Evolutionary conservation across 495 filamentous ascomycete genomes (phyloP).

Genomic region (Aspergillus cristatus): DNA sequence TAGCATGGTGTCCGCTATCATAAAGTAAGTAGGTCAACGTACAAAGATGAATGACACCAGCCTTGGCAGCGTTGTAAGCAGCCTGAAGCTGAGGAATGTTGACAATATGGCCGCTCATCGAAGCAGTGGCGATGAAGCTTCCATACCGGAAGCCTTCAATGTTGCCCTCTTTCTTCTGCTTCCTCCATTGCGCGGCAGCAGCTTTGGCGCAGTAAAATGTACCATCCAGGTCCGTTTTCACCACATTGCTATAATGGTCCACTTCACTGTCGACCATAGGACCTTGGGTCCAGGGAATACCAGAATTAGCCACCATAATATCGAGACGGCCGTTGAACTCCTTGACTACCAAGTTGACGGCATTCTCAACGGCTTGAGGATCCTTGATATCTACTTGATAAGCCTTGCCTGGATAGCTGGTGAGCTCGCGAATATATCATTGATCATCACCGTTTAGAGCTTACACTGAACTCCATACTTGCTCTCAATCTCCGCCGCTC

Average conservation of each 20-base stretch:
- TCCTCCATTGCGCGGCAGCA: slow-evolving; percentile 61
- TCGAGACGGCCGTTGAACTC: slow-evolving; percentile 65
- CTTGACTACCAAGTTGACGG: slow-evolving; percentile 1
- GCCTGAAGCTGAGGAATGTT: slow-evolving; percentile 73
- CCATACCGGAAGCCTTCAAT: slow-evolving; percentile 39
- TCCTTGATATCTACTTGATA: too few relatives aligned
- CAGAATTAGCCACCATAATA: slow-evolving; percentile 73
- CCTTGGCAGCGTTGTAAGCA: slow-evolving; percentile 80
- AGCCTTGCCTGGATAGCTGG: too few relatives aligned
- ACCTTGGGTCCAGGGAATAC: slow-evolving; percentile 65
- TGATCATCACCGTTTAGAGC: slow-evolving; percentile 3
- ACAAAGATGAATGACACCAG: slow-evolving; percentile 66
- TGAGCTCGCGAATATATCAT: not conserved
- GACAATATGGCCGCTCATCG: slow-evolving; percentile 67
- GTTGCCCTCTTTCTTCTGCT: slow-evolving; percentile 50
- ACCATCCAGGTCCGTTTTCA: slow-evolving; percentile 70
- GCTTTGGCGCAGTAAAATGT: slow-evolving; percentile 74
- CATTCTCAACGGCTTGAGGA: slow-evolving; percentile 2
- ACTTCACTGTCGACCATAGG: slow-evolving; percentile 55
- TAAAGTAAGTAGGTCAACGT: too few relatives aligned
- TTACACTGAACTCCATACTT: slow-evolving; percentile 62
- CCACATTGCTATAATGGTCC: slow-evolving; percentile 57
- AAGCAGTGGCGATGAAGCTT: slow-evolving; percentile 62
- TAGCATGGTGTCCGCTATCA: too few relatives aligned
- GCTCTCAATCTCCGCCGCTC: slow-evolving; percentile 55